Base-by-base conservation (phyloP, 768 basidiomycete species). In the Tricholoma saponaceum region DNA sequence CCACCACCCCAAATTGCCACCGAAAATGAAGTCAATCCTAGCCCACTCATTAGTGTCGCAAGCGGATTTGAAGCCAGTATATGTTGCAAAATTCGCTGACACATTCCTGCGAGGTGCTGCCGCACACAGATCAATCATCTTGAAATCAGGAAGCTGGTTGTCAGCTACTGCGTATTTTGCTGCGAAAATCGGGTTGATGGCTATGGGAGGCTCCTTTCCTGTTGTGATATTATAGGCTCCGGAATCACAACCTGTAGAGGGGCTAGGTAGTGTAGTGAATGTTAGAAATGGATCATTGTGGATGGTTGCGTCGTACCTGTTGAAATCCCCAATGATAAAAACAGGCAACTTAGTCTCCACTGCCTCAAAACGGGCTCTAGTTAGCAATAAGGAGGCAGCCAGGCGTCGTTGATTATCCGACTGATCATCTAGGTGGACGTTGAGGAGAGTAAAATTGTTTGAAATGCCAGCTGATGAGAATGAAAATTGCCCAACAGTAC, bases 301-400 rank as follows among this genome's bases (percentile, higher is more conserved):
- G 33, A 37, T 12, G 16, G n/a, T 28, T 20, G 26, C 32, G 26
- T 41, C 25, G 8, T 56, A 69, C 73, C 73, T 75, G 55, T 84
- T 84, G 61, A 84, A 82, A 67, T 84, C 83, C 0, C 82, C 83
- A 0, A 75, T 74, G 59, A 84, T 65, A 58, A 84, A 60, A 2
- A 84, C 78, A 0, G 81, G 77, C 0, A 65, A 67, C 8, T 58
- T 59, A 3, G 74, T 74, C 13, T 64, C 72, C 26, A 69, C 65
- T 1, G 79, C 79, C 62, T 83, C 83, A 62, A 74, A 81, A 13
- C 74, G 71, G 5, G 80, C 80, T 16, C 83, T 75, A 30, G 70
- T 67, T 49, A 83, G 74, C 18, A 84, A 61, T 64, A 85, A 69
- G 5, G 81, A 82, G 3, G 81, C 83, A 22, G 74, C 82, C 16